Evolutionary conservation across 129 eudicot genomes (phyloP).

Genomic region (Artemisia tridentata): DNA sequence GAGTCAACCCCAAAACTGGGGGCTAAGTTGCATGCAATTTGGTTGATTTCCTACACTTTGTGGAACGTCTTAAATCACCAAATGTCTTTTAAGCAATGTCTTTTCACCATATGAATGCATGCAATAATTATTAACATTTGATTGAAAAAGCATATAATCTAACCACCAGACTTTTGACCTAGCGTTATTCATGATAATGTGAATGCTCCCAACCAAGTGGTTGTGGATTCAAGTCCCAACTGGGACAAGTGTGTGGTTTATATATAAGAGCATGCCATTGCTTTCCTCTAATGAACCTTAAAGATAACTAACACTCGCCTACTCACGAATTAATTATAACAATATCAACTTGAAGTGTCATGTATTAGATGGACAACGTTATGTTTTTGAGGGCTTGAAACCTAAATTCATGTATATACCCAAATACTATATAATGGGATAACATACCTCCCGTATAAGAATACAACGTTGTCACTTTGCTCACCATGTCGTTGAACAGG

Average conservation of each 20-base stretch:
- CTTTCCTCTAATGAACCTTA: conserved; percentile 8
- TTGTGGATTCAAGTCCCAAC: too few relatives aligned
- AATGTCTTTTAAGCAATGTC: not conserved
- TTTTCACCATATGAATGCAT: not conserved
- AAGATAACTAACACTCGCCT: not conserved
- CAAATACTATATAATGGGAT: not conserved
- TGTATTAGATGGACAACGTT: not conserved
- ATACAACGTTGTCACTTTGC: conserved; percentile 70
- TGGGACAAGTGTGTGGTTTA: too few relatives aligned
- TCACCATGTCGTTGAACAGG: conserved; percentile 83
- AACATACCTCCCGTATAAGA: conserved; percentile 96
- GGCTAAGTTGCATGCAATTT: not conserved
- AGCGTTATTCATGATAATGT: too few relatives aligned
- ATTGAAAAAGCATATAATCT: not conserved
- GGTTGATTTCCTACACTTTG: too few relatives aligned
- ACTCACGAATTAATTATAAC: not conserved
- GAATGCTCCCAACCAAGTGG: too few relatives aligned
- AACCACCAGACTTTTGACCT: too few relatives aligned
- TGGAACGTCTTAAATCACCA: not conserved
- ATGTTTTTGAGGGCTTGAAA: too few relatives aligned
- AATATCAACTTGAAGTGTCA: not conserved
- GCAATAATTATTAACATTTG: not conserved
- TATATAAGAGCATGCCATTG: not conserved
- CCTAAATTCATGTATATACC: too few relatives aligned
- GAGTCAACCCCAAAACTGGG: conserved; percentile 1